phyloP scores from a whole-genome alignment of 805 yeast species.

The Starmerella lactis-condensi region DNA sequence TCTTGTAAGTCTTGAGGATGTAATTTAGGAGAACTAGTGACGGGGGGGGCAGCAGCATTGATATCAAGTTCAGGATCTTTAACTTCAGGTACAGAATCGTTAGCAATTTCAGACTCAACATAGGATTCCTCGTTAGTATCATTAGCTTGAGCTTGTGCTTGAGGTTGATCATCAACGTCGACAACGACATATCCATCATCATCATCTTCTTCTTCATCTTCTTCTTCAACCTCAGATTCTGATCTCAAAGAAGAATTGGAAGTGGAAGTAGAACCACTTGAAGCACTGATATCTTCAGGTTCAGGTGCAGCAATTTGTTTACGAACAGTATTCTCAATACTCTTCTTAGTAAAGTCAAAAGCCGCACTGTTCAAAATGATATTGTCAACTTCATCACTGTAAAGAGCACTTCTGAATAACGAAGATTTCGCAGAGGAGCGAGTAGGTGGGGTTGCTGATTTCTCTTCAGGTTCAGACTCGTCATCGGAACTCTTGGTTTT shows the following conservation, averaged over 20 bases:
- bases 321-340: not conserved
- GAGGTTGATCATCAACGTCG: not conserved
- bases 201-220: not conserved
- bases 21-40: no score
- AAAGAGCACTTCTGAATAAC: slow-evolving; percentile 18
- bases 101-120: not conserved
- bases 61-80: not conserved
- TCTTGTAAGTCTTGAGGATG: no score
- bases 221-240: not conserved
- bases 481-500: no score
- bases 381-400: slow-evolving; percentile 37
- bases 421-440: no score
- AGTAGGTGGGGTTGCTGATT: no score
- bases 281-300: not conserved
- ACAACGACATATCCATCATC: not conserved
- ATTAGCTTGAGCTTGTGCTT: not conserved
- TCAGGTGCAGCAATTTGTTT: slow-evolving; percentile 21
- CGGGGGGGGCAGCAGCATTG: not conserved
- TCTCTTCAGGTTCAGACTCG: no score
- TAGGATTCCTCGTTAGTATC: not conserved
- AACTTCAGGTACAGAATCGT: not conserved
- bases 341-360: slow-evolving; percentile 26
- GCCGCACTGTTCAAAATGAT: slow-evolving; percentile 55
- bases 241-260: not conserved
- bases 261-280: not conserved